These are phyloP conservation scores for Pythium myriotylum DNA, from an alignment of 352 stramenopile genomes.

Conservation along the genomic window DNA sequence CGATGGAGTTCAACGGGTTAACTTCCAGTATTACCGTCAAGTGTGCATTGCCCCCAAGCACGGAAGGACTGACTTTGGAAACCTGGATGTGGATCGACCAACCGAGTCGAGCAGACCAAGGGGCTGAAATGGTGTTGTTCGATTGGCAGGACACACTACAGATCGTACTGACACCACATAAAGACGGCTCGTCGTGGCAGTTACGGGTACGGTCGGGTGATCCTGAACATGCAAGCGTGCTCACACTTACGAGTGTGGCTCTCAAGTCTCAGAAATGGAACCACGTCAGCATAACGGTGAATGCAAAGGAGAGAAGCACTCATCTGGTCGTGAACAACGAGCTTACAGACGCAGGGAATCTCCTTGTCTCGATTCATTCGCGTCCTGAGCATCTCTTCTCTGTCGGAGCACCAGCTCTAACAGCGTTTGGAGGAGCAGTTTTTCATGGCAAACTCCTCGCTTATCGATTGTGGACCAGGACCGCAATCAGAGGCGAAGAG, in stretches of 20 bases:
- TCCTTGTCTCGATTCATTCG: neutral
- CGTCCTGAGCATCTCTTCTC: neutral
- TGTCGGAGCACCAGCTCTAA: neutral
- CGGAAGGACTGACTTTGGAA: conserved; percentile 39
- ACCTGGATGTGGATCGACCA: conserved; percentile 40
- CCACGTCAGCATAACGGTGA: neutral
- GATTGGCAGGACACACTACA: conserved; percentile 12
- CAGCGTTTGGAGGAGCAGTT: neutral
- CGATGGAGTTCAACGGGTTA: conserved; percentile 8
- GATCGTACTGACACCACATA: conserved; percentile 9
- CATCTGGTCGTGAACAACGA: neutral
- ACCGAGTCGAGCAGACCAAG: neutral
- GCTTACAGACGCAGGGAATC: neutral
- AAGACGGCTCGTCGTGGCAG: conserved; percentile 9
- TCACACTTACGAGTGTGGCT: conserved; percentile 10
- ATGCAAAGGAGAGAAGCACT: neutral
- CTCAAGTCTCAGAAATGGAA: conserved; percentile 7
- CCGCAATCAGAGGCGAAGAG: too few relatives aligned
- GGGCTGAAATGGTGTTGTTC: conserved; percentile 4
- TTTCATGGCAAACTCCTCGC: too few relatives aligned
- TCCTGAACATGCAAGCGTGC: conserved; percentile 4
- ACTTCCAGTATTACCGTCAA: conserved; percentile 13
- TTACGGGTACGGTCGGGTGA: neutral
- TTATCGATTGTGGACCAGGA: neutral
- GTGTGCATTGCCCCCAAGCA: conserved; percentile 28